Conservation (phyloP, 2,329 filamentous ascomycete species). For the Phialophora macrospora region DNA sequence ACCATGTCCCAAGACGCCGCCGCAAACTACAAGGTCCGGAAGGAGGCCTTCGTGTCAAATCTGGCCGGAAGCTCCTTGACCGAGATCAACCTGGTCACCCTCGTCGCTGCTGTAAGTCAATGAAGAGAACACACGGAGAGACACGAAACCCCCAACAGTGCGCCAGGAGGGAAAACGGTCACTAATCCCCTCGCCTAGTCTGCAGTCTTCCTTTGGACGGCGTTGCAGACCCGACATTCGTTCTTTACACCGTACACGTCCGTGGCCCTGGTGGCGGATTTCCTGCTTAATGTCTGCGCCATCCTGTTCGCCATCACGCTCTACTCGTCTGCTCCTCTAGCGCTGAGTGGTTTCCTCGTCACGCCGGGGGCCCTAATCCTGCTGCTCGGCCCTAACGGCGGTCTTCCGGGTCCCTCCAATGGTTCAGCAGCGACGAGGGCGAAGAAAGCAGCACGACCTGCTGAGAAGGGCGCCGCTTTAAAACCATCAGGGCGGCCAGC, state of each 20-base stretch:
- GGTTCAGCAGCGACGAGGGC: constrained; percentile 8
- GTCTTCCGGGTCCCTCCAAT: constrained; percentile 4
- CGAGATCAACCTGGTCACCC: constrained; percentile 86
- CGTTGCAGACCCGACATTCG: constrained; percentile 78
- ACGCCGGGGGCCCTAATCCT: constrained; percentile 68
- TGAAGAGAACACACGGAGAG: too few relatives aligned
- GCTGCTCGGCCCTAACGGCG: constrained; percentile 38
- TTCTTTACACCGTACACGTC: constrained; percentile 79
- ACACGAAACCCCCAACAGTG: constrained; percentile 23
- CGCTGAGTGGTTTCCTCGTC: constrained; percentile 75
- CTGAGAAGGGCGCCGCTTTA: not conserved
- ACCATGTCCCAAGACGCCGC: constrained; percentile 36
- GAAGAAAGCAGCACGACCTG: constrained; percentile 20
- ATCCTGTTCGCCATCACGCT: constrained; percentile 85
- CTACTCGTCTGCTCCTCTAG: constrained; percentile 74
- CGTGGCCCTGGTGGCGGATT: constrained; percentile 75
- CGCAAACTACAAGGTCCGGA: constrained; percentile 79
- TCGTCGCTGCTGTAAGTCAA: constrained; percentile 76
- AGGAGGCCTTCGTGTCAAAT: constrained; percentile 95
- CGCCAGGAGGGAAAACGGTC: not conserved
- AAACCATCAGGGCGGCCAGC: constrained; percentile 8
- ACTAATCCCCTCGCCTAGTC: constrained; percentile 58
- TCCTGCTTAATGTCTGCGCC: constrained; percentile 80
- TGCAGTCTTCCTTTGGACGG: constrained; percentile 83
- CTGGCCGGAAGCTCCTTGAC: constrained; percentile 79